Percentiles rank a stretch among this genome's conserved stretches.
Conservation (phyloP, 83 land plant species). For the Isoetes engelmannii region DNA sequence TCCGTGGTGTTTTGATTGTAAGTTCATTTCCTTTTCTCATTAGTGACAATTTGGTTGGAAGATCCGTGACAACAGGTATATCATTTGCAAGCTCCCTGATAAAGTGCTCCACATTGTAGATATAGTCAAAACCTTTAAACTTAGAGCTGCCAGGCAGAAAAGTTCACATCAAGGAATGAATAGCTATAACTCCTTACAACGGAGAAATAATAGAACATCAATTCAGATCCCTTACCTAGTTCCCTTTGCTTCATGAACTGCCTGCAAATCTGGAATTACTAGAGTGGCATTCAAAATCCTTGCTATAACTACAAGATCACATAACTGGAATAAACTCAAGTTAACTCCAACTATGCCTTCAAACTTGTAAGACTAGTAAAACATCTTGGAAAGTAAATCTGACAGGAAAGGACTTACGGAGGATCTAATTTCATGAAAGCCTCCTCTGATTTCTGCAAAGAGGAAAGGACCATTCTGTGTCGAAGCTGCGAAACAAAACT, state of each 20-base stretch:
- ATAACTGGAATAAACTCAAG: constrained; percentile 46
- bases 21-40: constrained; percentile 40
- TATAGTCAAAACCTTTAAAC: constrained; percentile 80
- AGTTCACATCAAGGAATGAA: not conserved
- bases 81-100: constrained; percentile 59
- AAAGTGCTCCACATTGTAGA: constrained; percentile 76
- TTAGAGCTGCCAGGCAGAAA: constrained; percentile 48
- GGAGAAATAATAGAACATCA: not conserved
- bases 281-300: constrained; percentile 92
- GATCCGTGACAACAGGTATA: constrained; percentile 49
- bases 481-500: constrained; percentile 47
- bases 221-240: constrained; percentile 47
- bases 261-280: constrained; percentile 81
- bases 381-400: not conserved
- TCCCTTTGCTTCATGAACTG: constrained; percentile 56
- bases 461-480: constrained; percentile 58
- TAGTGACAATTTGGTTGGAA: constrained; percentile 55
- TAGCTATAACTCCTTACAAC: not conserved
- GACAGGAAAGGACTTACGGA: constrained; percentile 43
- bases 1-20: constrained; percentile 37
- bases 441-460: constrained; percentile 74
- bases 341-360: not conserved
- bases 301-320: constrained; percentile 77
- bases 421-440: constrained; percentile 78
- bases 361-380: constrained; percentile 2